A percentile compares a stretch with the other conserved stretches of the same genome.
Evolutionary conservation across 2,329 filamentous ascomycete genomes (phyloP).

Genomic region (Ceratocystis diversiconidia): DNA sequence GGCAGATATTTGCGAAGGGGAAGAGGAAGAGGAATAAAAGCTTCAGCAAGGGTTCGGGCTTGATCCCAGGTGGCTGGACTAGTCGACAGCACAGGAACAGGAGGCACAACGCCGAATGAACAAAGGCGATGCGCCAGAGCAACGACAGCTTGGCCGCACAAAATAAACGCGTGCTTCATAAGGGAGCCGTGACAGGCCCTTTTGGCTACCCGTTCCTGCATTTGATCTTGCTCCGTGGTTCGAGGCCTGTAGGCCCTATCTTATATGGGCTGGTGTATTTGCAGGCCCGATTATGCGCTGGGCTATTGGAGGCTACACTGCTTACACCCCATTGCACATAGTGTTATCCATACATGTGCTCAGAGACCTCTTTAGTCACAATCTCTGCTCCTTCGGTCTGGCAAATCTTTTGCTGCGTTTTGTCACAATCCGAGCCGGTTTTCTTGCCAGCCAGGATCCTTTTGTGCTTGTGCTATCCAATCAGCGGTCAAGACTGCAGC

Average conservation of each 20-base stretch:
- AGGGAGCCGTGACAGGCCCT: neutral
- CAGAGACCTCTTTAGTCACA: too few relatives aligned
- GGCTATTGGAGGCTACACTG: too few relatives aligned
- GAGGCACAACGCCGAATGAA: neutral
- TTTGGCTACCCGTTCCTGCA: neutral
- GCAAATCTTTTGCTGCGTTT: neutral
- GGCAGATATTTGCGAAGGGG: neutral
- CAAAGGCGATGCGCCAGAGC: too few relatives aligned
- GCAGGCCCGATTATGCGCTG: too few relatives aligned
- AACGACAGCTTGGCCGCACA: too few relatives aligned
- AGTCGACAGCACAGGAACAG: neutral
- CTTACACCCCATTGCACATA: neutral
- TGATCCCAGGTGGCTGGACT: conserved; percentile 10
- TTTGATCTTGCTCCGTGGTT: neutral
- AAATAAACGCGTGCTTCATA: neutral
- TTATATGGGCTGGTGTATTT: neutral
- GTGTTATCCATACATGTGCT: too few relatives aligned
- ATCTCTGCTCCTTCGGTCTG: neutral
- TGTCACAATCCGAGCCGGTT: neutral
- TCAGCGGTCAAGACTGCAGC: neutral
- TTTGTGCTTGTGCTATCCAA: neutral
- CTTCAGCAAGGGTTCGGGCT: neutral
- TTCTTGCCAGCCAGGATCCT: neutral
- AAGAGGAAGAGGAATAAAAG: neutral
- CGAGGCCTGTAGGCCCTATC: neutral